Evolutionary conservation across 306 rosid species (phyloP).

Genomic region (Begonia masoniana): DNA sequence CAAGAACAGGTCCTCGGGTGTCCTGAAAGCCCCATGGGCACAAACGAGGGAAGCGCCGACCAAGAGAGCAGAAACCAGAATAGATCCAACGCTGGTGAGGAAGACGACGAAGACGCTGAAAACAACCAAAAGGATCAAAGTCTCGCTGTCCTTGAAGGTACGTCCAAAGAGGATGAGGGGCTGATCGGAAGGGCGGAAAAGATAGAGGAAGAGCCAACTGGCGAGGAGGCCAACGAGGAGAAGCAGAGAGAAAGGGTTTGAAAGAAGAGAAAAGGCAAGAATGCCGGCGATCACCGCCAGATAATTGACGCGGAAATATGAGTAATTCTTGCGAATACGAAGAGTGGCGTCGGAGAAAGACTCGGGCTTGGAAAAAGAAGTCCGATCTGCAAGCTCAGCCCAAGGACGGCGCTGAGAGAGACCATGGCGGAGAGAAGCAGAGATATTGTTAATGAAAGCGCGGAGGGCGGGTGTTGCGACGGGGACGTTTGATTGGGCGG

Average conservation of each 20-base stretch:
- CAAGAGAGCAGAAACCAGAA: constrained; percentile 55
- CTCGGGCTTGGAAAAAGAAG: constrained; percentile 65
- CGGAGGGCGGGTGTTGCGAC: constrained; percentile 44
- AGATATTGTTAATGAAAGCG: constrained; percentile 32
- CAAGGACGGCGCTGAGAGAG: constrained; percentile 87
- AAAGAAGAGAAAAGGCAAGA: constrained; percentile 55
- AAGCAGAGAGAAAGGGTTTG: constrained; percentile 58
- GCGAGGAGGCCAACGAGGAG: constrained; percentile 51
- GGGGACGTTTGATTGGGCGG: no score
- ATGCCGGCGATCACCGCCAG: constrained; percentile 28
- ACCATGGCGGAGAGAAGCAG: constrained; percentile 52
- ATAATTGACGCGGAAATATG: constrained; percentile 83
- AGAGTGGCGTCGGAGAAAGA: constrained; percentile 68
- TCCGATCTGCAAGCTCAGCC: constrained; percentile 57
- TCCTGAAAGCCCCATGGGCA: constrained; percentile 71
- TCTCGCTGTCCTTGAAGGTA: constrained; percentile 58
- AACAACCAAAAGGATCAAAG: constrained; percentile 36
- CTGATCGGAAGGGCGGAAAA: constrained; percentile 89
- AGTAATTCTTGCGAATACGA: constrained; percentile 76
- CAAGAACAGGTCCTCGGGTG: constrained; percentile 81
- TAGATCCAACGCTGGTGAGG: constrained; percentile 79
- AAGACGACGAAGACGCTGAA: constrained; percentile 49
- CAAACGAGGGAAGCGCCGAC: constrained; percentile 48
- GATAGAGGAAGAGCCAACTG: constrained; percentile 87
- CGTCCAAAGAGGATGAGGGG: constrained; percentile 75